Percentiles rank a stretch among this genome's conserved stretches.
phyloP scores from a whole-genome alignment of 164 flowering plant species.

The Dillenia suffruticosa region DNA sequence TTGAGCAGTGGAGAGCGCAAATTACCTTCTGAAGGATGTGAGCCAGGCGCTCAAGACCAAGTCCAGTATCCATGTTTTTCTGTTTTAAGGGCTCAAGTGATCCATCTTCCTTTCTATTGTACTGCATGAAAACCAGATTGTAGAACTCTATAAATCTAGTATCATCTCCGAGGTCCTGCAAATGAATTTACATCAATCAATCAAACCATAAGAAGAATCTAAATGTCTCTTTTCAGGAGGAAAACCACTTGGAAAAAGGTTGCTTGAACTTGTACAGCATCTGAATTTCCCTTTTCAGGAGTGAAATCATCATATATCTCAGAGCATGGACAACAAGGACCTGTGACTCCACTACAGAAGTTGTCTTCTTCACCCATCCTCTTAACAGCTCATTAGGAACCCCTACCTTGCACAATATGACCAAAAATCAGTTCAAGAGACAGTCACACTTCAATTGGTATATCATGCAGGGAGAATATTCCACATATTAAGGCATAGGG shows the following conservation, averaged over 20 bases:
- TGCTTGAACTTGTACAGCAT: conserved; percentile 39
- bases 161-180: conserved; percentile 94
- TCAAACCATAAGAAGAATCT: too few species aligned
- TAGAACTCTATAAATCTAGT: conserved; percentile 90
- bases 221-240: neutral
- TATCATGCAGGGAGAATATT: too few species aligned
- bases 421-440: neutral
- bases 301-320: conserved; percentile 90
- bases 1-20: too few species aligned
- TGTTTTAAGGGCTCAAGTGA: conserved; percentile 84
- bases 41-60: conserved; percentile 94
- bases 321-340: conserved; percentile 98
- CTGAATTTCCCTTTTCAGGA: conserved; percentile 71
- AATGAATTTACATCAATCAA: neutral
- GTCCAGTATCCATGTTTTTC: conserved; percentile 88
- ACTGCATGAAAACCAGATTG: conserved; percentile 95
- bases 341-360: conserved; percentile 93
- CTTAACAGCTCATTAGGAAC: conserved; percentile 80
- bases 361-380: conserved; percentile 93
- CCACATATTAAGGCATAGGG: too few species aligned
- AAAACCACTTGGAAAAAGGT: neutral
- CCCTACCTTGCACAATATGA: conserved; percentile 57
- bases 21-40: conserved; percentile 85
- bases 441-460: too few species aligned
- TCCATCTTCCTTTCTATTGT: conserved; percentile 82